These are phyloP conservation scores for Fusarium cyanostomum DNA, from an alignment of 2,329 filamentous ascomycete species.

Conservation along the genomic window DNA sequence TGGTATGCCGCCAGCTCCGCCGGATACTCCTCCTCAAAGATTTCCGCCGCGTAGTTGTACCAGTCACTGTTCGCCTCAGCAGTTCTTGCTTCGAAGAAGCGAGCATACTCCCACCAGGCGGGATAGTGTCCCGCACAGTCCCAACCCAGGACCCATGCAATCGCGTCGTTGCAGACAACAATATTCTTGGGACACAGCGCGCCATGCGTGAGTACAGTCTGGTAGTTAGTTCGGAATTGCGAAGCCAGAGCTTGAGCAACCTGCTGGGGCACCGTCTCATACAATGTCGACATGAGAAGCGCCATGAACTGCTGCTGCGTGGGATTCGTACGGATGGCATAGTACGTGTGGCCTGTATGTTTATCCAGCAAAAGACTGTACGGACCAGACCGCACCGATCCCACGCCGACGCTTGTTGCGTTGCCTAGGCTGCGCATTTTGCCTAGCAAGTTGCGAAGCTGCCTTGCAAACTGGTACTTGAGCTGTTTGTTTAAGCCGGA, in stretches of 20 bases:
- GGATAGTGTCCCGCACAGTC: conserved; percentile 47
- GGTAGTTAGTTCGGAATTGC: conserved; percentile 28
- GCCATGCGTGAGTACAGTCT: conserved; percentile 39
- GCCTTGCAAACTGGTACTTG: conserved; percentile 40
- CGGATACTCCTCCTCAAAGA: conserved; percentile 39
- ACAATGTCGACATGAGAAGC: conserved; percentile 42
- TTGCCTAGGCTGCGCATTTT: conserved; percentile 29
- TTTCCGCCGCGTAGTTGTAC: conserved; percentile 45
- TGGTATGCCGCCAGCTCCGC: conserved; percentile 46
- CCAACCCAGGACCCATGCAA: conserved; percentile 45
- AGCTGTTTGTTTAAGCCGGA: conserved; percentile 22
- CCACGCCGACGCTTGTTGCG: background rate
- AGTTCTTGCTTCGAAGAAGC: conserved; percentile 47
- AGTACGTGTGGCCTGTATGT: conserved; percentile 43
- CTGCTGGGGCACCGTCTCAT: conserved; percentile 36
- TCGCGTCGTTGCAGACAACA: conserved; percentile 37
- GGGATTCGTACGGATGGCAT: conserved; percentile 36
- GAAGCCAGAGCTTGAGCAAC: conserved; percentile 35
- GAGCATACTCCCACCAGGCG: conserved; percentile 49
- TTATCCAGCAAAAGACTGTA: conserved; percentile 43
- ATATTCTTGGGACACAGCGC: conserved; percentile 45
- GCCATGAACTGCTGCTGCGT: conserved; percentile 36
- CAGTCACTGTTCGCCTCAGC: conserved; percentile 43
- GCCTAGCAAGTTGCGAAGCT: conserved; percentile 42
- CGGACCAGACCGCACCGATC: conserved; percentile 36